Percentiles rank a stretch among this genome's conserved stretches.
These are phyloP conservation scores for Phyllosticta citrichinensis DNA, from an alignment of 2,329 filamentous ascomycete genomes.

Conservation along the genomic window DNA sequence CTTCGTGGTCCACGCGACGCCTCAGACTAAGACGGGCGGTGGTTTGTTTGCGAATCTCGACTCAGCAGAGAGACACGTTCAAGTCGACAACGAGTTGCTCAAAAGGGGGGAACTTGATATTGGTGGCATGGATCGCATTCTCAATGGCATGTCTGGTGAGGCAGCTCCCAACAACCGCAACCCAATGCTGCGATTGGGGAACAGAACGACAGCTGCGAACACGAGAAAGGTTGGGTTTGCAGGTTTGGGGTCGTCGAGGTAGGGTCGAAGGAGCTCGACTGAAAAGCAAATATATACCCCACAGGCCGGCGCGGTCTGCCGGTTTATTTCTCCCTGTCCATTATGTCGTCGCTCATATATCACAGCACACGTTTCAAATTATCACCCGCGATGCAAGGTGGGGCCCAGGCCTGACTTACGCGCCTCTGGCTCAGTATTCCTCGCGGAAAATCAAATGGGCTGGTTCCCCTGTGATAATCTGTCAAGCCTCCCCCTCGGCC, in stretches of 20 bases:
- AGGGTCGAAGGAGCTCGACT: not conserved
- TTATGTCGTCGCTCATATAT: not conserved
- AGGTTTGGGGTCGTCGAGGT: conserved; percentile 4
- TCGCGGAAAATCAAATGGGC: conserved; percentile 36
- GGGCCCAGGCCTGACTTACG: conserved; percentile 42
- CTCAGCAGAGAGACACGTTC: conserved; percentile 19
- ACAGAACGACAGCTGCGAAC: not conserved
- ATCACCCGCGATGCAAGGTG: conserved; percentile 38
- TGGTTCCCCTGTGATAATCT: not conserved
- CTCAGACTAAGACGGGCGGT: conserved; percentile 21
- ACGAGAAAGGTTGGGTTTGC: conserved; percentile 11
- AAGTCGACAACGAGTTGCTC: conserved; percentile 34
- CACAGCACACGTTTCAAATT: conserved; percentile 2
- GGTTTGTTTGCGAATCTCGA: conserved; percentile 21
- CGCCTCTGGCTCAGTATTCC: conserved; percentile 45
- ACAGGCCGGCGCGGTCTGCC: not conserved
- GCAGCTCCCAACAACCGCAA: not conserved
- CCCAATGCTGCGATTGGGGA: not conserved
- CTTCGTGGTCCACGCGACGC: conserved; percentile 26
- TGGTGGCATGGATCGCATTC: conserved; percentile 37
- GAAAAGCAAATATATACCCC: conserved; percentile 5
- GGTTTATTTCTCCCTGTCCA: not conserved
- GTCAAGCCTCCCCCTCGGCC: not conserved
- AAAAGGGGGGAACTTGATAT: conserved; percentile 36
- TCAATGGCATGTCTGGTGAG: conserved; percentile 24